These are phyloP conservation scores for Dryadomyces sulphureus DNA, from an alignment of 2,329 filamentous ascomycete species.

Conservation along the genomic window DNA sequence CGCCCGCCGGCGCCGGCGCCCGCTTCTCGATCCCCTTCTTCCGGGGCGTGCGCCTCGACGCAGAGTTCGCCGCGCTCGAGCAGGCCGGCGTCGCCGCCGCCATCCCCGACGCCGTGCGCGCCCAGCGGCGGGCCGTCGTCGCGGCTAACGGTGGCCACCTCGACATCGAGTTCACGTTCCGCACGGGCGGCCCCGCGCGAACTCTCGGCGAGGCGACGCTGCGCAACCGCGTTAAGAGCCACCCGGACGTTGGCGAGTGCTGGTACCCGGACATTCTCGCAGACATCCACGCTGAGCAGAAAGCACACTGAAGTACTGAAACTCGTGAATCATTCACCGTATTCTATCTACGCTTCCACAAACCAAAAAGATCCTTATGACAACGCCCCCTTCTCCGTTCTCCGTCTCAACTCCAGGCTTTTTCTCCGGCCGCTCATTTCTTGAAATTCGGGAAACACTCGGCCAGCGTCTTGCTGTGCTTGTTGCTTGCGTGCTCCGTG, in stretches of 20 bases:
- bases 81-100: constrained; percentile 34
- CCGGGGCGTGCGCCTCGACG: constrained; percentile 69
- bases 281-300: constrained; percentile 44
- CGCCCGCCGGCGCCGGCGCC: constrained; percentile 51
- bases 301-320: no score
- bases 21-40: constrained; percentile 78
- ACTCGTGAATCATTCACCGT: not conserved
- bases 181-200: constrained; percentile 49
- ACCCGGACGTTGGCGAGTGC: constrained; percentile 71
- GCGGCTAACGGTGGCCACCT: constrained; percentile 38
- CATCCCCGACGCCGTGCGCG: constrained; percentile 46
- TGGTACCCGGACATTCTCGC: constrained; percentile 56
- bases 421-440: constrained; percentile 1
- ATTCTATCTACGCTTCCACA: not conserved
- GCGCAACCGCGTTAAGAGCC: constrained; percentile 72
- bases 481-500: constrained; percentile 57
- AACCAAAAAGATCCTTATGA: not conserved
- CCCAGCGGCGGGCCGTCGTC: constrained; percentile 40
- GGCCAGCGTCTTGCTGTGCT: constrained; percentile 56
- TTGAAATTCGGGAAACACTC: constrained; percentile 53
- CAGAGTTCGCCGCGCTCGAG: constrained; percentile 65
- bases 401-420: not conserved
- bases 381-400: not conserved
- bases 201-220: constrained; percentile 71
- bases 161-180: constrained; percentile 79